Percentiles rank a stretch among this genome's conserved stretches.
Evolutionary conservation across 345 rosid genomes (phyloP).

Genomic region (Raphanus sativus): DNA sequence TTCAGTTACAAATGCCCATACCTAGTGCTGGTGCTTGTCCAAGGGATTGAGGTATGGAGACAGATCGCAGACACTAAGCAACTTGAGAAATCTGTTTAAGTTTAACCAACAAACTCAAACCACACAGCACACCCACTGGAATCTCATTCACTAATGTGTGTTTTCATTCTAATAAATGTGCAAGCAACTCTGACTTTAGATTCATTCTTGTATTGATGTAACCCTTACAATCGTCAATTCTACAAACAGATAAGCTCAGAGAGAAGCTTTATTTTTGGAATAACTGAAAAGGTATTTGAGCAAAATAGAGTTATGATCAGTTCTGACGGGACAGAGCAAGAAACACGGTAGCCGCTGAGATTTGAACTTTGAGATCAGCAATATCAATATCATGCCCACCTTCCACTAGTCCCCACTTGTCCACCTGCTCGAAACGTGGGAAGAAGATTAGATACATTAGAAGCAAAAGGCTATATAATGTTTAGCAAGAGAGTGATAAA

Average conservation of each 20-base stretch:
- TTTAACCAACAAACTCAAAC: not conserved
- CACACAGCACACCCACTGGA: not conserved
- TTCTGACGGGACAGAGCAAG: constrained; percentile 68
- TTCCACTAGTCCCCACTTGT: constrained; percentile 94
- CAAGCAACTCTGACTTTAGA: not conserved
- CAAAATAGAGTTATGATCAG: constrained; percentile 21
- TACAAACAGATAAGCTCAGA: constrained; percentile 27
- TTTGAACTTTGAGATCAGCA: constrained; percentile 91
- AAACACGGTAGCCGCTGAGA: constrained; percentile 82
- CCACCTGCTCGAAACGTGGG: constrained; percentile 54
- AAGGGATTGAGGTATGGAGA: constrained; percentile 95
- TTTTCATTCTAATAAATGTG: not conserved
- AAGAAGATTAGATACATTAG: constrained; percentile 10
- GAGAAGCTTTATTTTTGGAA: not conserved
- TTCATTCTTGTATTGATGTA: not conserved
- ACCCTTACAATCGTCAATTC: constrained; percentile 2
- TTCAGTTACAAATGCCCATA: too few relatives aligned
- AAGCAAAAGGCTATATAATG: not conserved
- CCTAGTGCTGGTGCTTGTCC: constrained; percentile 74
- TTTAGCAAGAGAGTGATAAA: not conserved
- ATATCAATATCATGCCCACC: constrained; percentile 94
- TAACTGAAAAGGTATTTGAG: not conserved
- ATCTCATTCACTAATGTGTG: constrained; percentile 1
- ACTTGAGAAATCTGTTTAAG: constrained; percentile 30
- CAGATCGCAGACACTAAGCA: constrained; percentile 77